phyloP scores from a whole-genome alignment of 208 protist genomes.

The Herpetomonas muscarum region DNA sequence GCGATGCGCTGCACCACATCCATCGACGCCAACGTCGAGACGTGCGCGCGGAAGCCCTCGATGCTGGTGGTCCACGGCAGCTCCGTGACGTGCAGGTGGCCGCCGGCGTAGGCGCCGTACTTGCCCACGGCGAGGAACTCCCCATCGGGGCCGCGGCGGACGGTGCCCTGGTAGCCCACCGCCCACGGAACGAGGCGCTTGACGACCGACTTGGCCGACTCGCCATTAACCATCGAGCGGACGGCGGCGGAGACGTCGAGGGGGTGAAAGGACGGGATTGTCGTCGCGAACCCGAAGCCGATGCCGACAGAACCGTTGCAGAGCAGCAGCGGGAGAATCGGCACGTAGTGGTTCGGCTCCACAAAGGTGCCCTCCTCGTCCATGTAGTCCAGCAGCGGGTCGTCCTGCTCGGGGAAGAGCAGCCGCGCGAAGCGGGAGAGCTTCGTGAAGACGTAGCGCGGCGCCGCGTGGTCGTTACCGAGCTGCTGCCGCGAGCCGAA shows the following conservation, averaged over 20 bases:
- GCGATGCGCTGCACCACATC: conserved; percentile 86
- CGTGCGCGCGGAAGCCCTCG: conserved; percentile 69
- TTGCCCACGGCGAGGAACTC: conserved; percentile 76
- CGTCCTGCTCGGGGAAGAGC: conserved; percentile 97
- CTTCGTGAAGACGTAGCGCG: conserved; percentile 96
- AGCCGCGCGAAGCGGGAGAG: conserved; percentile 92
- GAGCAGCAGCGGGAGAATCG: conserved; percentile 98
- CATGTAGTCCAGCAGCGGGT: conserved; percentile 95
- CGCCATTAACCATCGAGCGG: conserved; percentile 77
- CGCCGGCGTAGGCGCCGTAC: conserved; percentile 60
- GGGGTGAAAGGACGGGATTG: conserved; percentile 95
- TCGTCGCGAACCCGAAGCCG: conserved; percentile 98
- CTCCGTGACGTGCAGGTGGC: conserved; percentile 73
- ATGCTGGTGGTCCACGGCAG: conserved; percentile 73
- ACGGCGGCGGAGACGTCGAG: conserved; percentile 93
- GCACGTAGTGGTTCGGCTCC: conserved; percentile 99
- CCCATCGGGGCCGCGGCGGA: conserved; percentile 59
- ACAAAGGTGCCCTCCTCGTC: conserved; percentile 98
- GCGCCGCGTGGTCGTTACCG: conserved; percentile 97
- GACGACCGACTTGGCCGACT: conserved; percentile 69
- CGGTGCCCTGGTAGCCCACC: conserved; percentile 91
- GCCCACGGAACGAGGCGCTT: conserved; percentile 94
- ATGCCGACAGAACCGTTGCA: conserved; percentile 99
- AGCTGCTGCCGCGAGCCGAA: conserved; percentile 98
- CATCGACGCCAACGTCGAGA: conserved; percentile 57